A percentile compares a stretch with the other conserved stretches of the same genome.
Conservation (phyloP, 2,329 filamentous ascomycete species). For the Hypoxylon rubiginosum region DNA sequence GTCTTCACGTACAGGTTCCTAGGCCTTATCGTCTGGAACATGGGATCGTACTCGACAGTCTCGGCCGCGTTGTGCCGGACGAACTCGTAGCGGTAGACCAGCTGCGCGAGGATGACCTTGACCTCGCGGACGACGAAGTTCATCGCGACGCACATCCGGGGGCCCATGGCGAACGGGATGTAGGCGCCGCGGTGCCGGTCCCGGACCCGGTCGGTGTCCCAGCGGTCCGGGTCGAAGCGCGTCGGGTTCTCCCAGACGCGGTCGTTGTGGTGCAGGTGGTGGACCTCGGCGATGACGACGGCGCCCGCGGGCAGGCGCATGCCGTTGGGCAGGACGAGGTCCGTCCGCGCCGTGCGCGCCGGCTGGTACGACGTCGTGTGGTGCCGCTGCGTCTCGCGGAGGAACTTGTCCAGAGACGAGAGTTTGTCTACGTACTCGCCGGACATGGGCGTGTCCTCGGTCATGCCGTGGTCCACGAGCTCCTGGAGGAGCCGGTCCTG, state of each 20-base stretch:
- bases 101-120: constrained; percentile 69
- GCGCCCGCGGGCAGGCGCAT: constrained; percentile 67
- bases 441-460: constrained; percentile 59
- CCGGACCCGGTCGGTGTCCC: constrained; percentile 68
- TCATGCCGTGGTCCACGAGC: constrained; percentile 63
- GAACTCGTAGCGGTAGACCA: constrained; percentile 72
- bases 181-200: constrained; percentile 65
- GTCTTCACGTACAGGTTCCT: constrained; percentile 67
- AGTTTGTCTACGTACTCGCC: constrained; percentile 63
- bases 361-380: constrained; percentile 74
- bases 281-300: constrained; percentile 67
- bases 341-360: constrained; percentile 67
- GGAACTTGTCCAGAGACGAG: constrained; percentile 66
- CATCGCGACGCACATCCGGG: constrained; percentile 72
- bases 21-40: constrained; percentile 70
- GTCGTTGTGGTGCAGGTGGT: constrained; percentile 67
- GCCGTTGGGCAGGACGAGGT: constrained; percentile 70
- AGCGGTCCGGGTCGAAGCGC: constrained; percentile 71
- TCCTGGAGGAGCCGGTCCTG: constrained; percentile 71
- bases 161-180: constrained; percentile 70
- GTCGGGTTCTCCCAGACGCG: constrained; percentile 69
- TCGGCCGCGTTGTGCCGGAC: constrained; percentile 62
- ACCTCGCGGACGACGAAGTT: constrained; percentile 74
- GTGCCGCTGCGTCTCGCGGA: constrained; percentile 72
- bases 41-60: constrained; percentile 69